phyloP scores from a whole-genome alignment of 352 stramenopile species.

The Aphanomyces stellatus region DNA sequence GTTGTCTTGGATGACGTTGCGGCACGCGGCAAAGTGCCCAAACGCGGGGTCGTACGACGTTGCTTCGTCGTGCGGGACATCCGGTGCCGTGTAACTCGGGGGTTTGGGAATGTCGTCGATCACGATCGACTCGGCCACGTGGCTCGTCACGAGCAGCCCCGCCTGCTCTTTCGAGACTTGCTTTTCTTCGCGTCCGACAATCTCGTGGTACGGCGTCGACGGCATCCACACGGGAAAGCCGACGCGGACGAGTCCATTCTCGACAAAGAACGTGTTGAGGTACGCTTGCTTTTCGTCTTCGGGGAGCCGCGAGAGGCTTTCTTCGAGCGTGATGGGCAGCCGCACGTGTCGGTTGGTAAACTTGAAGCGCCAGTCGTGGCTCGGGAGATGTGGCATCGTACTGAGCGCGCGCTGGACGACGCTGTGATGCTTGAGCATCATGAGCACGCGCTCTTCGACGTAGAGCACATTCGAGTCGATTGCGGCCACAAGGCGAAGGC shows the following conservation, averaged over 20 bases:
- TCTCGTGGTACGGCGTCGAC: conserved; percentile 6
- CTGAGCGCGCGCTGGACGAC: not conserved
- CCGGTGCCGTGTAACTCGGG: not conserved
- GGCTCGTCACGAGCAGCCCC: not conserved
- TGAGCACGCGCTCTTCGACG: conserved; percentile 7
- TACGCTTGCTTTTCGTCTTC: conserved; percentile 18
- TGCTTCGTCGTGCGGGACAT: not conserved
- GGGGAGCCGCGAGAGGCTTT: conserved; percentile 15
- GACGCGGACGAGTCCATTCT: conserved; percentile 5
- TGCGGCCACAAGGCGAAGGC: not conserved
- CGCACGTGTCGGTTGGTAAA: not conserved
- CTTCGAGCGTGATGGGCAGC: conserved; percentile 15
- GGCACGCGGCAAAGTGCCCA: not conserved
- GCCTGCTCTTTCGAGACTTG: conserved; percentile 3
- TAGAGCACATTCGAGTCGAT: conserved; percentile 18
- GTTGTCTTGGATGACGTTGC: conserved; percentile 8
- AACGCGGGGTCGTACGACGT: not conserved
- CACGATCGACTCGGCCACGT: not conserved
- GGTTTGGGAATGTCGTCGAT: not conserved
- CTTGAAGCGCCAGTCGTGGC: conserved; percentile 14
- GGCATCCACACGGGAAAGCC: conserved; percentile 17
- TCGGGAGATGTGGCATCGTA: not conserved
- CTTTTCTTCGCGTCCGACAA: conserved; percentile 19
- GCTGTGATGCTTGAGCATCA: not conserved
- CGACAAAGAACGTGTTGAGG: conserved; percentile 17